Evolutionary conservation across 331 rosid species (phyloP), one percentile per base, ranked within the genome.

Genomic region (Telfairia occidentalis): DNA sequence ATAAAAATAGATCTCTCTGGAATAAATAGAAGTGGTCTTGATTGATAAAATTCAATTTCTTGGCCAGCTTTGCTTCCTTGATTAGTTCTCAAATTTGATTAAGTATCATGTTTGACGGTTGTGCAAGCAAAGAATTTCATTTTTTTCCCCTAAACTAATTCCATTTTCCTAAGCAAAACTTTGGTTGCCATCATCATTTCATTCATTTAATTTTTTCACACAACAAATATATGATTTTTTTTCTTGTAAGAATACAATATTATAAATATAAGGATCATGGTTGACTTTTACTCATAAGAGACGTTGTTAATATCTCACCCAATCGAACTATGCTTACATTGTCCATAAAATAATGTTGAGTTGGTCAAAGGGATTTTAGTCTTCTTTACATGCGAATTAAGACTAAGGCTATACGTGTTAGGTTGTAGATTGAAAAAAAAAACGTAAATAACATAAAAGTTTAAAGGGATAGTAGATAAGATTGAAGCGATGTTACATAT

Each of bases 111-210:
- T 43, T 69, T 13, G 74, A 69, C 24, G 13, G 24, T 15, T 70
- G 57, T 45, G 40, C 74, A 70, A 70, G 73, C 74, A 70, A 70
- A 70, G 74, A 45, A 66, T 66, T 45, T 45, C 23, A 42, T 65
- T 48, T 48, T 4, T 12, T 11, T 11, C 43, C 45, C 45, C 5
- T 40, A 40, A 40, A 7, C 9, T 40, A 5, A 5, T 8, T 40
- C 8, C 8, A 5, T 15, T 46, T 46, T 46, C 53, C 3, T 46
- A 46, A 52, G 19, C 28, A 52, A 49, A 49, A 49, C 54, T 49
- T 49, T 16, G 5, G 54, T 49, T 49, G 12, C 26, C 9, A n/a
- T 18, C 12, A 52, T n/a, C 11, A 48, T 48, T 48, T 48, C n/a
- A 48, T 48, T 48, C 15, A 16, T 48, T 32, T n/a, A n/a, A n/a